phyloP scores from a whole-genome alignment of 116 monocot genomes.

The Papilionanthe hybrid region DNA sequence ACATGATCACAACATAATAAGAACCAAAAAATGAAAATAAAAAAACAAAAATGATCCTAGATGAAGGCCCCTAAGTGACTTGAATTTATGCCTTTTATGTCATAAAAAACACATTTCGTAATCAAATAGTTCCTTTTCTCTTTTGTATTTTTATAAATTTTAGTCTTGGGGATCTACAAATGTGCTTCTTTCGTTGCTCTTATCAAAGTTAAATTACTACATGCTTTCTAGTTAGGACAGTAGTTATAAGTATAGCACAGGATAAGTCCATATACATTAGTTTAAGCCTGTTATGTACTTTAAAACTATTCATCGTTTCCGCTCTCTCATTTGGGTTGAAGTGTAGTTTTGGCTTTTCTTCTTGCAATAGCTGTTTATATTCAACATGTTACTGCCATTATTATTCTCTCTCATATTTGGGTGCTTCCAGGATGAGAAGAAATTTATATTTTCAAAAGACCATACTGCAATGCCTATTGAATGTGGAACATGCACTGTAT shows the following conservation, averaged over 20 bases:
- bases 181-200: background rate
- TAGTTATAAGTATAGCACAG: background rate
- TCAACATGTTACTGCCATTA: background rate
- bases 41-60: no score
- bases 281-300: background rate
- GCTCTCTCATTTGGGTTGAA: background rate
- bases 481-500: slow-evolving; percentile 75
- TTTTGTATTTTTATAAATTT: background rate
- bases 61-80: background rate
- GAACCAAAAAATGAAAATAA: no score
- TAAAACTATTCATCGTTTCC: background rate
- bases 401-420: background rate
- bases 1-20: no score
- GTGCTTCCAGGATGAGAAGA: slow-evolving; percentile 6
- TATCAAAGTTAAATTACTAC: background rate
- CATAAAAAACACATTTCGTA: background rate
- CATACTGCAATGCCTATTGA: slow-evolving; percentile 16
- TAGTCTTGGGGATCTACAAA: background rate
- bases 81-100: background rate
- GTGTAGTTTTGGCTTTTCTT: background rate
- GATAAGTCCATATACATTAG: background rate
- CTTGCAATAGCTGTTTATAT: background rate
- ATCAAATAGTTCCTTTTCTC: background rate
- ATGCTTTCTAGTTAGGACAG: background rate
- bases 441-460: background rate